Conservation (phyloP, 1,284 basidiomycete species). For the Rhizopogon hawkerae region DNA sequence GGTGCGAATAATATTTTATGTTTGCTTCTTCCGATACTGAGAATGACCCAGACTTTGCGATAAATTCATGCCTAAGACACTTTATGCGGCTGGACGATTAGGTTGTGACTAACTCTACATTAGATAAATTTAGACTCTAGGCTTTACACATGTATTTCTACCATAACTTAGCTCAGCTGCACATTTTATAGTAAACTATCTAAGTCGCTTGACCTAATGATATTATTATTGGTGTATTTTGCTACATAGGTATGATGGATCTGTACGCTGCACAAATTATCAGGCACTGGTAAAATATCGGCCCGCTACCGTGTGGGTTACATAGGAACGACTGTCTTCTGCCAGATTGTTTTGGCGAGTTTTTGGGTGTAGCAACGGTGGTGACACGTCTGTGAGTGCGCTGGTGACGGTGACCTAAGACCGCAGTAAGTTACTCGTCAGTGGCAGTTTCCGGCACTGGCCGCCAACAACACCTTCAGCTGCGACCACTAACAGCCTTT, state of each 20-base stretch:
- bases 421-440: too few relatives aligned
- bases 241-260: too few relatives aligned
- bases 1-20: conserved; percentile 29
- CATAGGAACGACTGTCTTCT: too few relatives aligned
- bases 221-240: too few relatives aligned
- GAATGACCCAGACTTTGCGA: conserved; percentile 32
- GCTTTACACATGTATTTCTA: conserved; percentile 1
- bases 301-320: too few relatives aligned
- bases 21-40: conserved; percentile 4
- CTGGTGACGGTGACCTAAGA: too few relatives aligned
- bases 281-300: too few relatives aligned
- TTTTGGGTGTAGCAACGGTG: too few relatives aligned
- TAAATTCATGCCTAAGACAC: conserved; percentile 36
- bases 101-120: background rate
- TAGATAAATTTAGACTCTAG: background rate
- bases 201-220: background rate
- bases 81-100: conserved; percentile 27
- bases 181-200: background rate
- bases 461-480: background rate
- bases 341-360: too few relatives aligned
- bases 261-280: too few relatives aligned
- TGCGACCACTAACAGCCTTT: background rate
- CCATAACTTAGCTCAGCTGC: background rate
- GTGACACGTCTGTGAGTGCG: too few relatives aligned
- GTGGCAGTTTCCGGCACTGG: too few relatives aligned